Base-by-base conservation (phyloP, 805 yeast genomes). In the Sugiyamaella smithiae region DNA sequence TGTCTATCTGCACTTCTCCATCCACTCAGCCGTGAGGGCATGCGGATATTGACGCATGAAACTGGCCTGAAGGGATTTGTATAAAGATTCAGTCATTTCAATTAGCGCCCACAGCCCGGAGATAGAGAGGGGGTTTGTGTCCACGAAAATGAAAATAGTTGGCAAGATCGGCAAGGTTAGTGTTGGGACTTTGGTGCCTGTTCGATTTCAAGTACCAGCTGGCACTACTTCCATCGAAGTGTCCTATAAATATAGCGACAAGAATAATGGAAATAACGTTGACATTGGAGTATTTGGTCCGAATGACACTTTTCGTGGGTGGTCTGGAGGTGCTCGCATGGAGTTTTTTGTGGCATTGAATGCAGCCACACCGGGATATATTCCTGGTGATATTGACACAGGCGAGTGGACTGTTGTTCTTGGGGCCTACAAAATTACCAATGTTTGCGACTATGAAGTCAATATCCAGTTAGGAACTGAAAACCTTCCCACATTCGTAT, bases 291-390 rank as follows among this genome's bases (percentile, higher is more conserved):
- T 47, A 6, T 35, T 22, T 7, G 50, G 50, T 8, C 20, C 43
- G 12, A 25, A 29, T 26, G 43, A 48, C 12, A 31, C 14, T n/a
- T 47, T 47, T 33, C 45, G 50, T 20, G 50, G 50, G 8, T 47
- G 45, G 46, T 47, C 50, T 2, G 50, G 50, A n/a, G 50, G 50
- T 3, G 45, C 50, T 12, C 26, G 46, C 4, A 36, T 20, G 31
- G 24, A 19, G 16, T 47, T 42, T 42, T 9, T 23, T n/a, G 40
- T 47, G 12, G 38, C 46, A 7, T 4, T 22, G 8, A 38, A 42
- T 11, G 40, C 22, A 5, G 46, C 50, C 5, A 47, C 50, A 3
- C 50, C 50, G 4, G 50, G 50, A 22, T 47, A 47, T 24, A 44
- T 47, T 22, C 35, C 50, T 5, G 50, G 50, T 7, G 32, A 29